Evolutionary conservation across 352 stramenopile species (phyloP).

Genomic region (Thalassiosira sp.): DNA sequence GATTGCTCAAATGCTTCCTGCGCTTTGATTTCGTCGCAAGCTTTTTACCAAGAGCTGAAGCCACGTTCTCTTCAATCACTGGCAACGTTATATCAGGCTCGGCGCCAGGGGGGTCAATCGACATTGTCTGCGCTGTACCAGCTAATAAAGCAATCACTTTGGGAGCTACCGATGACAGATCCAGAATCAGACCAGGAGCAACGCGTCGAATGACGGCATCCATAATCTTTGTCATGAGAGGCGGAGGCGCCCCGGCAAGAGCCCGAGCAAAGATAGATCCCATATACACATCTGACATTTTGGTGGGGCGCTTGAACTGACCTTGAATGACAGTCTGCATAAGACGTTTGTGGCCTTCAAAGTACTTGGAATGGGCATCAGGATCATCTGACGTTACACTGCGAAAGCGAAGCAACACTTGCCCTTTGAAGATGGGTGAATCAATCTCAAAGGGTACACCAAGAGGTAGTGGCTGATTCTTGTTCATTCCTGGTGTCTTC

Average conservation of each 20-base stretch:
- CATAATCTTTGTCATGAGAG: constrained; percentile 35
- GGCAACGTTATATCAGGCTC: constrained; percentile 47
- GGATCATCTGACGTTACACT: constrained; percentile 33
- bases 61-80: not conserved
- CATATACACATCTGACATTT: constrained; percentile 53
- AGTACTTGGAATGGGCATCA: constrained; percentile 47
- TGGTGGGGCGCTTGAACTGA: constrained; percentile 57
- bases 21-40: not conserved
- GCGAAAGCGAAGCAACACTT: constrained; percentile 44
- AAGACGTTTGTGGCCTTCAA: constrained; percentile 47
- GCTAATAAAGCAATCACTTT: constrained; percentile 37
- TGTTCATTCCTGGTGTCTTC: not conserved
- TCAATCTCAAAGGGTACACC: constrained; percentile 53
- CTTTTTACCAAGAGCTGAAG: not conserved
- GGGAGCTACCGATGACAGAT: constrained; percentile 32
- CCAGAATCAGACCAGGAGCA: constrained; percentile 30
- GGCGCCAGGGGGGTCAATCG: constrained; percentile 45
- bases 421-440: constrained; percentile 53
- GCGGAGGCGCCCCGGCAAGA: constrained; percentile 47
- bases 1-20: not conserved
- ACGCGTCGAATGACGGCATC: constrained; percentile 45
- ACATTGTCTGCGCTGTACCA: constrained; percentile 44
- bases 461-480: constrained; percentile 27
- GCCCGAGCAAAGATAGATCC: constrained; percentile 53
- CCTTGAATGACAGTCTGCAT: constrained; percentile 69